phyloP scores from a whole-genome alignment of 805 yeast genomes.

The Blastobotrys peoriensis region DNA sequence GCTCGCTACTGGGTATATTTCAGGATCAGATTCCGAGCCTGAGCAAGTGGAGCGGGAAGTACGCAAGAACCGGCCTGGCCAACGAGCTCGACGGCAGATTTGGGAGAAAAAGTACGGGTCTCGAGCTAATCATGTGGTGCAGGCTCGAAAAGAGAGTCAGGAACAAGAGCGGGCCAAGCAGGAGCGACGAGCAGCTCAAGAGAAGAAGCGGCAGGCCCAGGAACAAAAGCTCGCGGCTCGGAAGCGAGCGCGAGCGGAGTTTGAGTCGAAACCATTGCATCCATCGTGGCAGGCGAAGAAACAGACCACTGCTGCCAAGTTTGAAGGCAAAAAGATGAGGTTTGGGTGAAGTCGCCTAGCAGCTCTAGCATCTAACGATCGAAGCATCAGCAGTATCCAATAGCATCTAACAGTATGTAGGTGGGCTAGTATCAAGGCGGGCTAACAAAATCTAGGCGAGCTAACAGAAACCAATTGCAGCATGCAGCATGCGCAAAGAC shows the following conservation, averaged over 20 bases:
- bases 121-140: slow-evolving; percentile 74
- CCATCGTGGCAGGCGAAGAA: slow-evolving; percentile 98
- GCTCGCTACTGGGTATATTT: slow-evolving; percentile 71
- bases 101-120: slow-evolving; percentile 90
- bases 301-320: slow-evolving; percentile 61
- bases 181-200: slow-evolving; percentile 48
- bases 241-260: slow-evolving; percentile 14
- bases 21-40: slow-evolving; percentile 61
- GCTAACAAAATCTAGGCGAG: too few relatives aligned
- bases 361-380: too few relatives aligned
- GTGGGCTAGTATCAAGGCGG: too few relatives aligned
- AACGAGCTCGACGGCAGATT: slow-evolving; percentile 91
- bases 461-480: too few relatives aligned
- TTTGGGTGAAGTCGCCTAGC: slow-evolving; percentile 39
- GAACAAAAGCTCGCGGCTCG: slow-evolving; percentile 31
- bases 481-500: too few relatives aligned
- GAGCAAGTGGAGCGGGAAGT: slow-evolving; percentile 23
- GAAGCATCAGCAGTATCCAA: too few relatives aligned
- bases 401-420: too few relatives aligned
- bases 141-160: slow-evolving; percentile 49
- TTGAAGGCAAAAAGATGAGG: slow-evolving; percentile 77
- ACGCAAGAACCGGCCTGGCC: slow-evolving; percentile 91
- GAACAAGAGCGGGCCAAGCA: slow-evolving; percentile 56
- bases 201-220: slow-evolving; percentile 51
- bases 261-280: slow-evolving; percentile 47